Evolutionary conservation across 768 basidiomycete species (phyloP).

Genomic region (Hirschioporus abietinus): DNA sequence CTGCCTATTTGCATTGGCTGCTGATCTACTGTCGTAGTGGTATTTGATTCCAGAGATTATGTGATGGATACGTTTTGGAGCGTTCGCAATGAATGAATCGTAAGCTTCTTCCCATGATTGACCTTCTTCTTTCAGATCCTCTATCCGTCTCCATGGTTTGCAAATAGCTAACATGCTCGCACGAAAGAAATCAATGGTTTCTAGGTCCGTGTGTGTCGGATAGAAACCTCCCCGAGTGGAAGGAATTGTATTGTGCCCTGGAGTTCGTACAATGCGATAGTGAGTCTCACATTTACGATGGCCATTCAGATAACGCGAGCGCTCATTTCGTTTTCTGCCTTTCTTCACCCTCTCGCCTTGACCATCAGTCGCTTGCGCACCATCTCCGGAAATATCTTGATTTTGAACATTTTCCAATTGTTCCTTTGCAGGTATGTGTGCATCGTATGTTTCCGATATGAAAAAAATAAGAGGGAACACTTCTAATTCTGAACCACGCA

Average conservation of each 20-base stretch:
- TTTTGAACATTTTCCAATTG: constrained; percentile 4
- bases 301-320: constrained; percentile 16
- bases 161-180: constrained; percentile 31
- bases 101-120: constrained; percentile 23
- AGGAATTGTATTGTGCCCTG: constrained; percentile 29
- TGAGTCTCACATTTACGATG: constrained; percentile 11
- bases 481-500: too few species aligned
- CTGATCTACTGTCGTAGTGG: constrained; percentile 26
- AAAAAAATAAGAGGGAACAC: too few species aligned
- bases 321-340: constrained; percentile 18
- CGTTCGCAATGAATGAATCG: constrained; percentile 7
- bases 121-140: constrained; percentile 20
- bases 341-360: not conserved
- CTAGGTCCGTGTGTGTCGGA: constrained; percentile 22
- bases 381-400: too few species aligned
- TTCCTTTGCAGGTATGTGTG: constrained; percentile 3
- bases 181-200: constrained; percentile 23
- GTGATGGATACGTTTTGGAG: not conserved
- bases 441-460: too few species aligned
- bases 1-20: not conserved
- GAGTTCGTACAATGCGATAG: constrained; percentile 18
- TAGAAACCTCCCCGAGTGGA: constrained; percentile 33
- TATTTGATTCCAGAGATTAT: constrained; percentile 29
- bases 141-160: constrained; percentile 28
- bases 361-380: too few species aligned